Evolutionary conservation across 768 basidiomycete genomes (phyloP), one percentile per base, ranked within the genome.

Genomic region (Leucosporidium scottii): DNA sequence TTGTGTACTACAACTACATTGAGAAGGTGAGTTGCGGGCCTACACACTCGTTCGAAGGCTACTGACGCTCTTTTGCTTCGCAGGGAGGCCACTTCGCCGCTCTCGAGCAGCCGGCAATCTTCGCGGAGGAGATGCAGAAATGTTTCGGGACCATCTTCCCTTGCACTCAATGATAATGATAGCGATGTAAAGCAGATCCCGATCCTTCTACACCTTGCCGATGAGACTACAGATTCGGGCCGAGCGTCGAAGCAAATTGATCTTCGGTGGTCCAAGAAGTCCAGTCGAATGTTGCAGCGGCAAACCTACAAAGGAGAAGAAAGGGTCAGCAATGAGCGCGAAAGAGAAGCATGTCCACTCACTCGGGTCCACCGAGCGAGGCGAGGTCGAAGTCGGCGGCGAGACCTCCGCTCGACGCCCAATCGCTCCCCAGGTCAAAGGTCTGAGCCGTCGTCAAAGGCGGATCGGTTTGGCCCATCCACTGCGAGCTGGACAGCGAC

Each of bases 61-160:
- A 7, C 47, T 44, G 53, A 15, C 9, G 47, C 1, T 27, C 55
- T 30, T 28, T 4, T 31, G 1, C 5, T 44, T 44, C 39, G 23
- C 59, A 68, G 67, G 72, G 72, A 31, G 72, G 68, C 0, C 68
- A 73, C 59, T 73, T 73, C 23, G 53, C 72, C 7, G 28, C 59
- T 0, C 28, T 55, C 27, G 72, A 73, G 30, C 25, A 27, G 27
- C 72, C 72, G 0, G 31, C 63, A 12, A 10, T 10, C 9, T 69
- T 70, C 34, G 66, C 64, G 9, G 12, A 65, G 18, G 68, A 70
- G 59, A 68, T 73, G 68, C 17, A 18, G 23, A 66, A 70, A 27
- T 73, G 72, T 61, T 71, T 71, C 44, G 15, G 23, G 0, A 56
- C 65, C 48, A 55, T 71, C 20, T 71, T 47, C 48, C 49, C 50